Percentiles rank a stretch among this genome's conserved stretches.
These are phyloP conservation scores for Epichloe uncinata DNA, from an alignment of 2,329 filamentous ascomycete species.

Conservation along the genomic window DNA sequence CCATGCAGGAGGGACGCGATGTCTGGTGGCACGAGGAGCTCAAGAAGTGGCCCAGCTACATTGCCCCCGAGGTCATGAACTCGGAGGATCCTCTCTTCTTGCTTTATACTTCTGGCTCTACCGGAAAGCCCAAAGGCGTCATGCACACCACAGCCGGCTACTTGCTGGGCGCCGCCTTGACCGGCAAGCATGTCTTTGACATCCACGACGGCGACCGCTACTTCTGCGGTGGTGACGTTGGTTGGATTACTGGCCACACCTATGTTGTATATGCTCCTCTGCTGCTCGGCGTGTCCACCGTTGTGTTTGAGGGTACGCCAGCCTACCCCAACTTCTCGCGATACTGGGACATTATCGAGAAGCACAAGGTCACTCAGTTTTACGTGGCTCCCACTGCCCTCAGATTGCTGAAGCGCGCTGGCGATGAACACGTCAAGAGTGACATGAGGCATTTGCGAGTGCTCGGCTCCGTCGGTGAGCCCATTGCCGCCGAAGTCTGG, in stretches of 20 bases:
- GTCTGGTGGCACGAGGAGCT: conserved; percentile 98
- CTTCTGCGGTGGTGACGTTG: conserved; percentile 97
- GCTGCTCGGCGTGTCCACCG: conserved; percentile 81
- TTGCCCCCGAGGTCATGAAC: conserved; percentile 71
- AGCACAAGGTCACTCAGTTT: conserved; percentile 92
- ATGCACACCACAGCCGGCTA: conserved; percentile 97
- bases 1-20: conserved; percentile 80
- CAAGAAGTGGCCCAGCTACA: conserved; percentile 90
- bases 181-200: conserved; percentile 97
- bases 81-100: conserved; percentile 95
- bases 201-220: conserved; percentile 88
- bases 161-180: conserved; percentile 81
- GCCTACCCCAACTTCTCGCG: conserved; percentile 96
- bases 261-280: conserved; percentile 96
- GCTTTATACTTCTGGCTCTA: conserved; percentile 95
- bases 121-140: conserved; percentile 96
- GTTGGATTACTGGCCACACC: conserved; percentile 98
- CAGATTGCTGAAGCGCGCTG: conserved; percentile 86
- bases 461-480: conserved; percentile 89
- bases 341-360: conserved; percentile 97
- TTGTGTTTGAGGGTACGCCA: conserved; percentile 95
- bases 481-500: conserved; percentile 96
- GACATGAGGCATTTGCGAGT: conserved; percentile 83
- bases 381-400: conserved; percentile 95
- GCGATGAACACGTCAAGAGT: conserved; percentile 80